These are phyloP conservation scores for Colletotrichum tanaceti DNA, from an alignment of 2,329 filamentous ascomycete genomes.

Conservation along the genomic window DNA sequence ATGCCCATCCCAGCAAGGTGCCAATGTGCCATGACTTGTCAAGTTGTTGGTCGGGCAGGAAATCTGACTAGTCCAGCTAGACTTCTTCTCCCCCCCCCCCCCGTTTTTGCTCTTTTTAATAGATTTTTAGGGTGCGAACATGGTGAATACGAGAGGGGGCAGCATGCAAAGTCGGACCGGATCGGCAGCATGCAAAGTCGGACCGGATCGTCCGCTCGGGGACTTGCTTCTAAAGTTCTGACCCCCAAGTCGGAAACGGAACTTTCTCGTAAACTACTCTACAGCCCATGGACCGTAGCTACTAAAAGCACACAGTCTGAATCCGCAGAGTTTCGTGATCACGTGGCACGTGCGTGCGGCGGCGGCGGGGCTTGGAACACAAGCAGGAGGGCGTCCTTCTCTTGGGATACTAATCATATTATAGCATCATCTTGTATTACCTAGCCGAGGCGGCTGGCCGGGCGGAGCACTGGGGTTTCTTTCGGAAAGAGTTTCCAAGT, in stretches of 20 bases:
- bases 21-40: background rate
- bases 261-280: no score
- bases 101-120: background rate
- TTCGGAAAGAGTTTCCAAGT: no score
- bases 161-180: no score
- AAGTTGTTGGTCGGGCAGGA: background rate
- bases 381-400: no score
- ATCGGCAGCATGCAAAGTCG: no score
- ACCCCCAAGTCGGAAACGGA: background rate
- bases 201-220: background rate
- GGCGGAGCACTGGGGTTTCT: no score
- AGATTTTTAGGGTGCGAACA: constrained; percentile 6
- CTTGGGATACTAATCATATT: no score
- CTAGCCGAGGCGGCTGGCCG: no score
- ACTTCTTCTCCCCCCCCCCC: background rate
- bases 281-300: no score
- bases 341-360: constrained; percentile 26
- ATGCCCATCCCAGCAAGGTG: constrained; percentile 9
- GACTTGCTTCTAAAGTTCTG: background rate
- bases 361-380: background rate
- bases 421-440: no score
- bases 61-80: background rate
- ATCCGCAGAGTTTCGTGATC: constrained; percentile 25
- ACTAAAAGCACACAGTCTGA: no score
- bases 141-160: constrained; percentile 20